Percentiles rank a stretch among this genome's conserved stretches.
Conservation (phyloP, 2,329 filamentous ascomycete species). For the Coniosporium tulheliwenetii region DNA sequence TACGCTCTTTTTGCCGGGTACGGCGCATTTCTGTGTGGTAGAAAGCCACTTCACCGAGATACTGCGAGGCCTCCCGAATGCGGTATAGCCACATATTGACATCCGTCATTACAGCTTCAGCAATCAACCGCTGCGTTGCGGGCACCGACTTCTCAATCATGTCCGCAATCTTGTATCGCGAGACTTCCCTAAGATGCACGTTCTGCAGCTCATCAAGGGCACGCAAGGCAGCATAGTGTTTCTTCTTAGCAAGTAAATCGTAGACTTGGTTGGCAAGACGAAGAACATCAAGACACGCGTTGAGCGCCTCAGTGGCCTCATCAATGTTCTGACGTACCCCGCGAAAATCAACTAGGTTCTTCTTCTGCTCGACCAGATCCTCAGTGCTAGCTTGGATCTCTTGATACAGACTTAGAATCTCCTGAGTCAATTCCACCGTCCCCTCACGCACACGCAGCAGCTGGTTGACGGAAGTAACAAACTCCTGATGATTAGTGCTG, state of each 20-base stretch:
- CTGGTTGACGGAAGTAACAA: slow-evolving; percentile 83
- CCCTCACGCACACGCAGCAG: slow-evolving; percentile 85
- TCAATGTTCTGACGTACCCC: slow-evolving; percentile 91
- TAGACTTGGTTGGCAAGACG: slow-evolving; percentile 89
- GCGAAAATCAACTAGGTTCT: slow-evolving; percentile 80
- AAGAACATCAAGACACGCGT: slow-evolving; percentile 82
- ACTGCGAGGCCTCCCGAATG: slow-evolving; percentile 91
- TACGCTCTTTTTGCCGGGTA: slow-evolving; percentile 65
- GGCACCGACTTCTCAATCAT: slow-evolving; percentile 94
- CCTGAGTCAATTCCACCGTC: slow-evolving; percentile 72
- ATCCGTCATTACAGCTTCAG: slow-evolving; percentile 92
- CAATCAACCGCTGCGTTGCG: slow-evolving; percentile 79
- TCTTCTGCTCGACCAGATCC: slow-evolving; percentile 86
- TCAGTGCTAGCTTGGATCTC: slow-evolving; percentile 93
- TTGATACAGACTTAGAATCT: slow-evolving; percentile 84
- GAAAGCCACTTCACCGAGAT: slow-evolving; percentile 88
- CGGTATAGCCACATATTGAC: slow-evolving; percentile 93
- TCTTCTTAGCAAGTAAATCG: slow-evolving; percentile 80
- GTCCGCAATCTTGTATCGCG: slow-evolving; percentile 86
- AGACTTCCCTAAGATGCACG: slow-evolving; percentile 86
- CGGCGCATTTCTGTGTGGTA: slow-evolving; percentile 87
- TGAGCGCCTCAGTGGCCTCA: slow-evolving; percentile 74
- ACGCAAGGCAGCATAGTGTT: slow-evolving; percentile 87
- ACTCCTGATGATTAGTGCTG: slow-evolving; percentile 91
- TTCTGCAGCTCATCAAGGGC: slow-evolving; percentile 92